These are phyloP conservation scores for Coniochaeta sp. DNA, from an alignment of 2,329 filamentous ascomycete genomes.

Conservation along the genomic window DNA sequence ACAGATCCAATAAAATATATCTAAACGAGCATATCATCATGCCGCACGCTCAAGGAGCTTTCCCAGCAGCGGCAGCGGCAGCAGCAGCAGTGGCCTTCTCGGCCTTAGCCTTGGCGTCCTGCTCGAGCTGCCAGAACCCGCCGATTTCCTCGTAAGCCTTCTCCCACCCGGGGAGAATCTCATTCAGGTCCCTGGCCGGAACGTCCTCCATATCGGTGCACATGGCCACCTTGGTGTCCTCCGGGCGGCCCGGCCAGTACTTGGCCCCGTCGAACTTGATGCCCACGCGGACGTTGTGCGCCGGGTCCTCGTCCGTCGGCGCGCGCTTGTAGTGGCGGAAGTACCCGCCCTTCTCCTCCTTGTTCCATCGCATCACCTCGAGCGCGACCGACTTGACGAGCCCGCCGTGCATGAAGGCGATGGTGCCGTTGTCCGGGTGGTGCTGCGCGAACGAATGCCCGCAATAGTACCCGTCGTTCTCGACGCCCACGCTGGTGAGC, in stretches of 20 bases:
- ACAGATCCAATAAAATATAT: neutral
- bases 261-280: slow-evolving; percentile 10
- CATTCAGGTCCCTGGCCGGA: slow-evolving; percentile 8
- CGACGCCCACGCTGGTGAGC: slow-evolving; percentile 21
- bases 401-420: slow-evolving; percentile 24
- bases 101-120: slow-evolving; percentile 11
- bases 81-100: neutral
- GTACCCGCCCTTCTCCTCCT: slow-evolving; percentile 16
- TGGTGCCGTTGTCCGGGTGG: slow-evolving; percentile 19
- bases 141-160: slow-evolving; percentile 5
- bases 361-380: slow-evolving; percentile 17
- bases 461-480: slow-evolving; percentile 19
- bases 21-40: neutral
- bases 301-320: slow-evolving; percentile 2
- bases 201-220: slow-evolving; percentile 12
- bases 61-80: neutral
- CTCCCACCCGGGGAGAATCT: slow-evolving; percentile 9
- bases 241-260: slow-evolving; percentile 6
- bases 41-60: neutral
- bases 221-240: slow-evolving; percentile 6
- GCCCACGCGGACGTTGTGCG: slow-evolving; percentile 5
- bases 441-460: slow-evolving; percentile 25
- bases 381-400: slow-evolving; percentile 19
- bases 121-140: slow-evolving; percentile 8
- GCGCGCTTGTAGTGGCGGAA: slow-evolving; percentile 20